phyloP scores from a whole-genome alignment of 2,329 filamentous ascomycete species.

The Alternaria alternata region DNA sequence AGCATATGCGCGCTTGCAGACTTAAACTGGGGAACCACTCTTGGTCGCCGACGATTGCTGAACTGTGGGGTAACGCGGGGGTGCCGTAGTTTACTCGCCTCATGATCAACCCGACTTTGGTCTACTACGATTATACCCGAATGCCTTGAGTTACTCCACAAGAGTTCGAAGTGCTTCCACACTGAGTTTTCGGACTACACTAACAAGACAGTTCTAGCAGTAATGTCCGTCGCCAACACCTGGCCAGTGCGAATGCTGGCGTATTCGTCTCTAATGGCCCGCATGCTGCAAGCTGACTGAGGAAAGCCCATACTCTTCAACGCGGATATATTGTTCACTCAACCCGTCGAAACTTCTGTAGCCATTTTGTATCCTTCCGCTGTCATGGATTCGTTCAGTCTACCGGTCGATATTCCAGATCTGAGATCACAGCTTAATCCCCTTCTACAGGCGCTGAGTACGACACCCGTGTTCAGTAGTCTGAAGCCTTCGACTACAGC shows the following conservation, averaged over 20 bases:
- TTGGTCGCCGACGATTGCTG: not conserved
- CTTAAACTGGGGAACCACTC: not conserved
- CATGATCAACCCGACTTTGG: not conserved
- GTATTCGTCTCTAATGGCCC: not conserved
- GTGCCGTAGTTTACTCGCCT: not conserved
- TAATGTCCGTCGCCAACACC: slow-evolving; percentile 4
- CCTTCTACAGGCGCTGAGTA: slow-evolving; percentile 17
- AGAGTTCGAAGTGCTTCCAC: not conserved
- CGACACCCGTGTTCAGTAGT: slow-evolving; percentile 19
- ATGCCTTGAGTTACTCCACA: not conserved
- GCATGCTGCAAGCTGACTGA: not conserved
- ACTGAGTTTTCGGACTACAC: not conserved
- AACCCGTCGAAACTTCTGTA: not conserved
- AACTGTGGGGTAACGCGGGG: slow-evolving; percentile 19
- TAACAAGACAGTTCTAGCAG: slow-evolving; percentile 1
- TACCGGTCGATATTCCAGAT: slow-evolving; percentile 23
- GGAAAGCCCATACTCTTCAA: not conserved
- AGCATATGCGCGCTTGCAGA: not conserved
- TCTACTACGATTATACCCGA: not conserved
- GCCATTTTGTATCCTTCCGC: not conserved
- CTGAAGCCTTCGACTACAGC: slow-evolving; percentile 46
- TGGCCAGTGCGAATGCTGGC: not conserved
- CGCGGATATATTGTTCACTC: not conserved
- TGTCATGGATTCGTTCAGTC: slow-evolving; percentile 24
- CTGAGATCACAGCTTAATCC: slow-evolving; percentile 24